Evolutionary conservation across 2,329 filamentous ascomycete species (phyloP).

Genomic region (Trichoderma polysporum): DNA sequence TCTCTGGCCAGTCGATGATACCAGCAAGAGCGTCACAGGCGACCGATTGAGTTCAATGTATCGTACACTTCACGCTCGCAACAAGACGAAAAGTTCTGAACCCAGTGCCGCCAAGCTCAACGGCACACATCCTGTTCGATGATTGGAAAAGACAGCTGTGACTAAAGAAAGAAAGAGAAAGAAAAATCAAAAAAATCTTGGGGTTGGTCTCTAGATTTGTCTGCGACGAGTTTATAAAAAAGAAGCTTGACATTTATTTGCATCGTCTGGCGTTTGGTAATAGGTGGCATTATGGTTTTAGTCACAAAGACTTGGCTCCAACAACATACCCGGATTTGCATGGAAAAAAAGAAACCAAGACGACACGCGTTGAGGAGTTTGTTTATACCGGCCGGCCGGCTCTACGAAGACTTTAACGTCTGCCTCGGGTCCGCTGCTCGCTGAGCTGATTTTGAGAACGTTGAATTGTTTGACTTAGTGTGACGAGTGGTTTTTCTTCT

Average conservation of each 20-base stretch:
- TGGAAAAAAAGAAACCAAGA: conserved; percentile 23
- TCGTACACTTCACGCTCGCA: conserved; percentile 38
- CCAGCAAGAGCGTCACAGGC: conserved; percentile 45
- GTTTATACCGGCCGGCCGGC: conserved; percentile 21
- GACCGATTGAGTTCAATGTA: conserved; percentile 47
- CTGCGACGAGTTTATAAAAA: conserved; percentile 21
- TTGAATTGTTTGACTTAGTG: conserved; percentile 11
- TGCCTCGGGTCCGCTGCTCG: not conserved
- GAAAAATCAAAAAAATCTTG: not conserved
- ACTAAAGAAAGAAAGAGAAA: not conserved
- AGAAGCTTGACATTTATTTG: conserved; percentile 26
- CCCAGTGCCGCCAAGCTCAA: conserved; percentile 34
- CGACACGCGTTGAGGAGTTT: conserved; percentile 26
- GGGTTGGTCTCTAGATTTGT: conserved; percentile 16
- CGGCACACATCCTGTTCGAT: conserved; percentile 30
- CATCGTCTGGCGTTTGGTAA: conserved; percentile 30
- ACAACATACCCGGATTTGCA: conserved; percentile 34
- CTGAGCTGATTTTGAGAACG: conserved; percentile 14
- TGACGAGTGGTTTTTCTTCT: not conserved
- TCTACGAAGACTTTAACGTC: conserved; percentile 13
- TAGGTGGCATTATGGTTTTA: conserved; percentile 26
- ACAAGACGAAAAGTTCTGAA: conserved; percentile 32
- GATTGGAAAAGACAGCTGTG: not conserved
- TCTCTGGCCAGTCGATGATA: conserved; percentile 48
- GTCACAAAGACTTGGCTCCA: conserved; percentile 26